Evolutionary conservation across 371 early-diverging fungal species (phyloP).

Genomic region (Blakeslea trispora): DNA sequence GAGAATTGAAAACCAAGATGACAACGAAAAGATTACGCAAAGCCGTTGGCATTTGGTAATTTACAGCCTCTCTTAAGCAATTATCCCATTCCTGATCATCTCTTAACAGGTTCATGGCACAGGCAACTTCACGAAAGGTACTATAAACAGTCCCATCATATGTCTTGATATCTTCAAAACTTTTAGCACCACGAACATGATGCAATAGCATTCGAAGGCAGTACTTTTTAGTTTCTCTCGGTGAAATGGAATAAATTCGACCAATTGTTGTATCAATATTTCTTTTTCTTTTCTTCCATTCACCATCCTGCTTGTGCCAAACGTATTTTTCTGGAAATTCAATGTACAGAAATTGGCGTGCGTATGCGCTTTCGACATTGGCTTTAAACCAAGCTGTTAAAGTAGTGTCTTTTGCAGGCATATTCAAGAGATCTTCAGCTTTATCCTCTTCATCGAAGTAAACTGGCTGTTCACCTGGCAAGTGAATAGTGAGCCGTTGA

Average conservation of each 20-base stretch:
- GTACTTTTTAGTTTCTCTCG: slow-evolving; percentile 24
- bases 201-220: slow-evolving; percentile 22
- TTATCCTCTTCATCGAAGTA: slow-evolving; percentile 12
- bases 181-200: slow-evolving; percentile 17
- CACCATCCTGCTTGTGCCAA: background rate
- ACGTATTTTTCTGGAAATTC: slow-evolving; percentile 8
- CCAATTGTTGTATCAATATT: slow-evolving; percentile 20
- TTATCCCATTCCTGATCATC: slow-evolving; percentile 22
- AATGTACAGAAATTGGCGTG: background rate
- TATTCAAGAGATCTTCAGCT: slow-evolving; percentile 9
- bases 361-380: background rate
- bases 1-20: background rate
- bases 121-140: slow-evolving; percentile 13
- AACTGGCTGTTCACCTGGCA: slow-evolving; percentile 17
- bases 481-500: slow-evolving; percentile 23
- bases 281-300: slow-evolving; percentile 1
- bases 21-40: slow-evolving; percentile 24
- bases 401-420: slow-evolving; percentile 1
- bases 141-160: slow-evolving; percentile 2
- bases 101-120: slow-evolving; percentile 9
- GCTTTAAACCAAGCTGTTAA: slow-evolving; percentile 27
- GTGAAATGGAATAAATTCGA: slow-evolving; percentile 21
- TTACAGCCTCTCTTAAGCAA: slow-evolving; percentile 19
- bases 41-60: background rate
- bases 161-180: slow-evolving; percentile 19